phyloP scores from a whole-genome alignment of 495 filamentous ascomycete genomes.

The Tuber magnatum region DNA sequence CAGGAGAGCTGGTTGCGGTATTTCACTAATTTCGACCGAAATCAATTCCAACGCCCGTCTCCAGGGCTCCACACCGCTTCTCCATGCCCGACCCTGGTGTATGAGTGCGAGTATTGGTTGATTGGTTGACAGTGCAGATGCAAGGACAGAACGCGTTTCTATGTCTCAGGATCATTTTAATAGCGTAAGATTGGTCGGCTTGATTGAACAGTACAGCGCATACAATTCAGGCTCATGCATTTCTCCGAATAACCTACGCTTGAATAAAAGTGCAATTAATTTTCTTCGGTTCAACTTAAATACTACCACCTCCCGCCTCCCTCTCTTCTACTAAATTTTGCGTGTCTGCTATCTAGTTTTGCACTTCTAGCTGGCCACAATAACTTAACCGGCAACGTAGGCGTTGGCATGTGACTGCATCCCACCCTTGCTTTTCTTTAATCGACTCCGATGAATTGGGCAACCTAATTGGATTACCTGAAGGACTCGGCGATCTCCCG shows the following conservation, averaged over 20 bases:
- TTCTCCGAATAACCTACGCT: not conserved
- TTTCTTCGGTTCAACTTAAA: not conserved
- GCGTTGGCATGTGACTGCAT: no score
- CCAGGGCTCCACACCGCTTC: no score
- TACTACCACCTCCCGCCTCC: not conserved
- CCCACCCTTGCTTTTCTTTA: no score
- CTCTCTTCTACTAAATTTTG: not conserved
- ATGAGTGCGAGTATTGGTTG: not conserved
- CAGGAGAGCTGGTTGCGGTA: no score
- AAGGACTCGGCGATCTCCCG: not conserved
- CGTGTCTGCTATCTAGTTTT: not conserved
- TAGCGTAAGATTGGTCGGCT: not conserved
- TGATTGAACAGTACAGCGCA: not conserved
- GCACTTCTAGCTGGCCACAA: not conserved
- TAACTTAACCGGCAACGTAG: no score
- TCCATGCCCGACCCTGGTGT: no score
- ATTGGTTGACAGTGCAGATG: not conserved
- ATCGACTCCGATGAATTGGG: no score
- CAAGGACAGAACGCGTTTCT: not conserved
- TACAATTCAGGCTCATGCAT: not conserved
- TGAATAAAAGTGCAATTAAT: not conserved
- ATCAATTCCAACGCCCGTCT: no score
- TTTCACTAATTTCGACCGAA: no score
- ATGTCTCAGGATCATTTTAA: not conserved
- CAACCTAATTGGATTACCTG: not conserved